Evolutionary conservation across 306 rosid genomes (phyloP).

Genomic region (Hippophae gyantsensis): DNA sequence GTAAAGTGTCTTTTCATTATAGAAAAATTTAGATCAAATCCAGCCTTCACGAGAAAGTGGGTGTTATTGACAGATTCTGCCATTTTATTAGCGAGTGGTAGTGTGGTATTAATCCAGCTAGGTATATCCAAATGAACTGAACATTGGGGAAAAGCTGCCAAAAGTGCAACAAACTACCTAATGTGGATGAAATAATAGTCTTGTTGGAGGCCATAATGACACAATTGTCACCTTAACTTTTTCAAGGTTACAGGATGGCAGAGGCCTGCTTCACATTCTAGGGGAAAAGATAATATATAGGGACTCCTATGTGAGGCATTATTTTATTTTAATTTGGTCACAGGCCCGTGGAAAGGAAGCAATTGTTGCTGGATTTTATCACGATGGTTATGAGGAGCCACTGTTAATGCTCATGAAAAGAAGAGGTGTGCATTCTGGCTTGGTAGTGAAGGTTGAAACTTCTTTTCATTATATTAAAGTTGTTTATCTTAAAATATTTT

Average conservation of each 20-base stretch:
- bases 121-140: too few relatives aligned
- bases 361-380: conserved; percentile 88
- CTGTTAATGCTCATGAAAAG: conserved; percentile 96
- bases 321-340: conserved; percentile 8
- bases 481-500: not conserved
- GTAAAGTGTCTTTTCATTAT: not conserved
- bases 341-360: conserved; percentile 95
- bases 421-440: conserved; percentile 89
- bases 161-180: too few relatives aligned
- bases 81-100: not conserved
- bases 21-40: not conserved
- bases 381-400: conserved; percentile 82
- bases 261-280: not conserved
- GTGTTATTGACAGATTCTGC: not conserved
- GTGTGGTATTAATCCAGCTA: too few relatives aligned
- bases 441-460: conserved; percentile 79
- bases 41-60: not conserved
- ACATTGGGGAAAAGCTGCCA: too few relatives aligned
- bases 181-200: too few relatives aligned
- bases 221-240: too few relatives aligned
- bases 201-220: too few relatives aligned
- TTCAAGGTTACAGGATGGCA: not conserved
- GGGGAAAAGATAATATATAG: not conserved
- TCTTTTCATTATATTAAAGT: conserved; percentile 7
- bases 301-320: not conserved